Evolutionary conservation across 192 early-diverging fungal genomes (phyloP).

Genomic region (Coemansia sp.): DNA sequence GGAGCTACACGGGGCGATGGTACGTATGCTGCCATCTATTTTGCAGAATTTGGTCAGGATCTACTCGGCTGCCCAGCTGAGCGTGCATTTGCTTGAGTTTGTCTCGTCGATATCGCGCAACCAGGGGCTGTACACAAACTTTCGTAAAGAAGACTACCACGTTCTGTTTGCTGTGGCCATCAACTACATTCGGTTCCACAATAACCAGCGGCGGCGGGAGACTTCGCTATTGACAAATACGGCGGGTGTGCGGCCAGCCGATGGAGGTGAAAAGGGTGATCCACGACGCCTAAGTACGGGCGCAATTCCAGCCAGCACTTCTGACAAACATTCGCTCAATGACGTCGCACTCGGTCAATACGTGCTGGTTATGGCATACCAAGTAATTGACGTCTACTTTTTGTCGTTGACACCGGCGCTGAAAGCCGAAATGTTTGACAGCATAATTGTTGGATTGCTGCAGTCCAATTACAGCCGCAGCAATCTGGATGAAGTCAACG

Average conservation of each 20-base stretch:
- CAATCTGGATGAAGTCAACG: slow-evolving; percentile 80
- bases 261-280: slow-evolving; percentile 4
- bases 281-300: slow-evolving; percentile 23
- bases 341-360: slow-evolving; percentile 69
- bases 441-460: slow-evolving; percentile 74
- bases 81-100: slow-evolving; percentile 89
- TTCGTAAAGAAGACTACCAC: slow-evolving; percentile 77
- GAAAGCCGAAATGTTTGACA: slow-evolving; percentile 75
- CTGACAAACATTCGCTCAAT: background rate
- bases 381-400: slow-evolving; percentile 89
- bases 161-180: slow-evolving; percentile 89
- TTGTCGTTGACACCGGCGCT: slow-evolving; percentile 72
- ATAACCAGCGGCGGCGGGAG: slow-evolving; percentile 45
- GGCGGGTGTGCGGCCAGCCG: background rate
- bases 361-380: slow-evolving; percentile 88
- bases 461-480: slow-evolving; percentile 58
- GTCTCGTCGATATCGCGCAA: slow-evolving; percentile 81
- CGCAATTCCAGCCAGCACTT: background rate
- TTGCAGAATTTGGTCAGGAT: slow-evolving; percentile 78
- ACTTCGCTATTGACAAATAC: slow-evolving; percentile 9
- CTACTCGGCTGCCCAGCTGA: slow-evolving; percentile 73
- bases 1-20: slow-evolving; percentile 77
- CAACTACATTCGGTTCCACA: slow-evolving; percentile 71
- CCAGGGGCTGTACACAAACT: slow-evolving; percentile 75
- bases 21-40: slow-evolving; percentile 68